Percentiles rank a stretch among this genome's conserved stretches.
phyloP scores from a whole-genome alignment of 768 basidiomycete genomes.

The Auriscalpium vulgare region DNA sequence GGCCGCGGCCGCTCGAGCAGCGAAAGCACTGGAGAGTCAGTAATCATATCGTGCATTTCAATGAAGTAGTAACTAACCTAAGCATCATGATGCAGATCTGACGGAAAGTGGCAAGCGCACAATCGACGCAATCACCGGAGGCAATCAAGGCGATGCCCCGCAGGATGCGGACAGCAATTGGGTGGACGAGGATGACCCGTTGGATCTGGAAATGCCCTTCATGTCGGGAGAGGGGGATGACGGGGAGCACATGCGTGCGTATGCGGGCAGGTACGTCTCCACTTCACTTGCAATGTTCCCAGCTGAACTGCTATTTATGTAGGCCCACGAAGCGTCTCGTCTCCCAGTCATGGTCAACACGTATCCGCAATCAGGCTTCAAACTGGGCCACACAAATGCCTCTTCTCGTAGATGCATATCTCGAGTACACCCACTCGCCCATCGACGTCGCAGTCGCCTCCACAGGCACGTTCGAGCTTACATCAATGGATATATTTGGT shows the following conservation, averaged over 20 bases:
- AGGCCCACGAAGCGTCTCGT: not conserved
- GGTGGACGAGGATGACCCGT: not conserved
- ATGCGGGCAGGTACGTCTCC: not conserved
- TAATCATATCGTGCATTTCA: too few relatives aligned
- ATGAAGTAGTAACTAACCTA: too few relatives aligned
- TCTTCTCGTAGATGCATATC: not conserved
- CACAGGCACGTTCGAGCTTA: not conserved
- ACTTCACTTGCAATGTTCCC: not conserved
- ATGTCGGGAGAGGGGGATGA: not conserved
- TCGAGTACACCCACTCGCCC: not conserved
- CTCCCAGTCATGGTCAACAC: not conserved
- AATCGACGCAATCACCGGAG: not conserved
- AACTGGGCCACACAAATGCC: not conserved
- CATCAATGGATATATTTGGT: not conserved
- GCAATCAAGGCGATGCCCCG: not conserved
- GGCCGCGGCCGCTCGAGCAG: too few relatives aligned
- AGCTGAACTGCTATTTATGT: not conserved
- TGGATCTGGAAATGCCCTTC: not conserved
- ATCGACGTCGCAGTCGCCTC: not conserved
- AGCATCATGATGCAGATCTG: not conserved
- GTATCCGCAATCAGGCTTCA: not conserved
- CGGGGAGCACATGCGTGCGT: not conserved
- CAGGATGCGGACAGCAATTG: not conserved
- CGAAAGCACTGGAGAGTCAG: too few relatives aligned
- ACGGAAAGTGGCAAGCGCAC: not conserved